Evolutionary conservation across 2,329 filamentous ascomycete species (phyloP).

Genomic region (Colletotrichum orbiculare): DNA sequence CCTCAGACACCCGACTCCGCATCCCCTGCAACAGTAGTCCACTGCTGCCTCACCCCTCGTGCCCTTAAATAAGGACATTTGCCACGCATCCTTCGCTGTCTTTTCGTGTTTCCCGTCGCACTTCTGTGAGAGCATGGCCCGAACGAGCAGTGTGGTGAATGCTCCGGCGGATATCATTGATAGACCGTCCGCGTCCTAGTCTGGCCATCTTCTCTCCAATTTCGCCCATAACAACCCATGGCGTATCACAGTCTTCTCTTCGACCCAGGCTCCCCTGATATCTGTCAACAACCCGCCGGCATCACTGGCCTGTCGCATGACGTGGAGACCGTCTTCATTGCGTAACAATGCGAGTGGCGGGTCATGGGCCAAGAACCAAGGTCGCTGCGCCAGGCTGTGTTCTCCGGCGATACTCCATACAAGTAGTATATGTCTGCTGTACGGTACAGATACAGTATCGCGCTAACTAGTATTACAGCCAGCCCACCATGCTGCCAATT

Average conservation of each 20-base stretch:
- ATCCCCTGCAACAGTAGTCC: conserved; percentile 13
- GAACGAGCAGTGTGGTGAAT: not conserved
- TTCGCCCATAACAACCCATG: conserved; percentile 18
- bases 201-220: conserved; percentile 10
- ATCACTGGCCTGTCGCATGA: conserved; percentile 28
- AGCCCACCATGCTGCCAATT: conserved; percentile 16
- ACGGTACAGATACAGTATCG: not conserved
- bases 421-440: not conserved
- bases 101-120: not conserved
- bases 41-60: not conserved
- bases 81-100: conserved; percentile 28
- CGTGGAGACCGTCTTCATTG: conserved; percentile 27
- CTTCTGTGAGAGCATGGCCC: not conserved
- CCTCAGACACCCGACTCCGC: conserved; percentile 22
- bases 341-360: conserved; percentile 34
- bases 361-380: conserved; percentile 14
- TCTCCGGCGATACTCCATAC: not conserved
- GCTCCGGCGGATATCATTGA: conserved; percentile 15
- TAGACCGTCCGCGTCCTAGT: conserved; percentile 7
- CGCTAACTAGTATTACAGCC: too few relatives aligned
- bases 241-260: conserved; percentile 10
- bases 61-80: conserved; percentile 15
- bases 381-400: conserved; percentile 12
- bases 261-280: conserved; percentile 14
- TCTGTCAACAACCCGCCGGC: conserved; percentile 10